Base-by-base conservation (phyloP, 2,329 filamentous ascomycete species). In the Alternaria gaisen region DNA sequence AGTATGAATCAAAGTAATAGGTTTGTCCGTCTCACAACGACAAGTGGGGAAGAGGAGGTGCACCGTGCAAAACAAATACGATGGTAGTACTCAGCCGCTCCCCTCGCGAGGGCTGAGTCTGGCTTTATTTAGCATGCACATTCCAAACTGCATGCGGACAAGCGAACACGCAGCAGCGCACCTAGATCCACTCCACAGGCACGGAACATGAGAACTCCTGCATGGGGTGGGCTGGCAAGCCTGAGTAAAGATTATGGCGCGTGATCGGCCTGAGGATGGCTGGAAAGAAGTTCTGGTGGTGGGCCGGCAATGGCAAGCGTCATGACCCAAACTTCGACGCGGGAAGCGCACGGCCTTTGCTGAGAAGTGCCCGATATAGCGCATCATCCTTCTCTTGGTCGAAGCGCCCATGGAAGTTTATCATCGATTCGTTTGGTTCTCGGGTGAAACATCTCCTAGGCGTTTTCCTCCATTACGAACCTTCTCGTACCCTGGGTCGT, bases 91-190 rank as follows among this genome's bases (percentile, higher is more conserved):
- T 53, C 57, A 60, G 60, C 48, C 57, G 57, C 57, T 42, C 56
- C 51, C 48, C 57, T 63, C 57, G 57, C 57, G 34, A 43, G 58
- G 56, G 47, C 60, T 56, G 52, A 60, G 52, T 44, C 26, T 57
- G 53, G 60, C 60, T 60, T 60, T 63, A 63, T 63, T 63, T 60
- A 60, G 56, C 34, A 55, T 53, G 52, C 42, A 38, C 24, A 43
- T 34, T 52, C 53, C 54, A 61, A 12, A 32, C 57, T 34, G 42
- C 48, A 53, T 53, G 26, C 47, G 36, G 60, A 16, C 52, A 63
- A 56, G 52, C 20, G 43, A 26, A 40, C 11, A 46, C 55, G 26
- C 52, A 43, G 48, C 60, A 59, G 42, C 58, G 24, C 57, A 53
- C 30, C 54, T 40, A 40, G 48, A 14, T 61, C 54, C 58, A 58